A percentile compares a stretch with the other conserved stretches of the same genome.
Conservation (phyloP, 2,329 filamentous ascomycete genomes). For the Fusarium phyllophilum region DNA sequence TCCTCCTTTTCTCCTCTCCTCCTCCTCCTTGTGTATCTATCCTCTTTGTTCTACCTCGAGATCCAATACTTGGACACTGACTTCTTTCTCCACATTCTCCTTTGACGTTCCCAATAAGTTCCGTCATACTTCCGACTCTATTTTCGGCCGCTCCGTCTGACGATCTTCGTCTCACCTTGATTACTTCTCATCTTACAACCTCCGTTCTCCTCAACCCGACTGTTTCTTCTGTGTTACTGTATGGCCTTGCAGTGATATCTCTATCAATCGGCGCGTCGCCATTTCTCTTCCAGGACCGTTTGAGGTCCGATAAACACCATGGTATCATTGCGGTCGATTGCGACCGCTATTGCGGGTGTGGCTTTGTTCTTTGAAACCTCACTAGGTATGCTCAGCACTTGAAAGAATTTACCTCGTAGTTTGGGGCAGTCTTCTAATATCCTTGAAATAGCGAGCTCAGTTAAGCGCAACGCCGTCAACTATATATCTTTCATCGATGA, state of each 20-base stretch:
- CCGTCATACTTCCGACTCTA: background rate
- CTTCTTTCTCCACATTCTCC: slow-evolving; percentile 20
- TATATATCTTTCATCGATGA: slow-evolving; percentile 79
- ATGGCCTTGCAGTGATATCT: slow-evolving; percentile 35
- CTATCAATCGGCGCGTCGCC: slow-evolving; percentile 25
- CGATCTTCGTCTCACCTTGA: slow-evolving; percentile 28
- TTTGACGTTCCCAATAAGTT: slow-evolving; percentile 9
- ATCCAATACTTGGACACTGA: background rate
- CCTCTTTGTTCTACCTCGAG: background rate
- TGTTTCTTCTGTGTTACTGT: slow-evolving; percentile 4
- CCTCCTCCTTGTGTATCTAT: background rate
- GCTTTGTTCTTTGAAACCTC: slow-evolving; percentile 47
- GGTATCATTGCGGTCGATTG: slow-evolving; percentile 48
- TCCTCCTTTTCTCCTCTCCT: background rate
- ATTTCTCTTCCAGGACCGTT: slow-evolving; percentile 25
- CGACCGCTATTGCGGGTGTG: slow-evolving; percentile 45
- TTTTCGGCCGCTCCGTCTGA: slow-evolving; percentile 22
- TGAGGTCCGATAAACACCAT: slow-evolving; percentile 43
- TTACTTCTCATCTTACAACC: slow-evolving; percentile 14
- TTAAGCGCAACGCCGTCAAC: slow-evolving; percentile 78
- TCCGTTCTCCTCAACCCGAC: background rate
- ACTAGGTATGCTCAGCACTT: slow-evolving; percentile 42
- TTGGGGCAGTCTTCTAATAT: slow-evolving; percentile 32
- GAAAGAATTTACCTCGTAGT: background rate
- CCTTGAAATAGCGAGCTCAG: slow-evolving; percentile 69